These are phyloP conservation scores for Dactylellina drechsleri DNA, from an alignment of 2,329 filamentous ascomycete species.

Conservation along the genomic window DNA sequence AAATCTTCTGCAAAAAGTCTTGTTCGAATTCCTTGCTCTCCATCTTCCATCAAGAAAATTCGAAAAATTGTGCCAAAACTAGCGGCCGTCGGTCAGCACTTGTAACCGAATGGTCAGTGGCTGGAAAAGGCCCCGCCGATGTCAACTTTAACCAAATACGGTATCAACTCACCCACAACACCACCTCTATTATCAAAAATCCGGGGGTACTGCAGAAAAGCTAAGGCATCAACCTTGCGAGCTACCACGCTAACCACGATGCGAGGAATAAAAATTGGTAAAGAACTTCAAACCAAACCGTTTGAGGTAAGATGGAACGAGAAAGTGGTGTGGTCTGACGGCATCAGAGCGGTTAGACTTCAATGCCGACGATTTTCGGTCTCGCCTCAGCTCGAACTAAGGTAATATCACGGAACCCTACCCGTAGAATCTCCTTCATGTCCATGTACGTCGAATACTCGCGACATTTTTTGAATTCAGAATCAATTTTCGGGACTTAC, in stretches of 20 bases:
- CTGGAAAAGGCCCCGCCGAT: conserved; percentile 28
- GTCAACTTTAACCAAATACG: conserved; percentile 35
- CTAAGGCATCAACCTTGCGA: conserved; percentile 44
- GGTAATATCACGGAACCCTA: conserved; percentile 51
- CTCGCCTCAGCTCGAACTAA: conserved; percentile 17
- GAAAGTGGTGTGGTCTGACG: conserved; percentile 27
- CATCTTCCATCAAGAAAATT: conserved; percentile 20
- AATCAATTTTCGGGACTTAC: conserved; percentile 22
- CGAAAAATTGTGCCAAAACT: conserved; percentile 30
- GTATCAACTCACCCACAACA: conserved; percentile 42
- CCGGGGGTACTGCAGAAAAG: conserved; percentile 19
- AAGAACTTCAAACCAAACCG: conserved; percentile 6
- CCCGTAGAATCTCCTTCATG: conserved; percentile 16
- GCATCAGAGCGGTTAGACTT: conserved; percentile 24
- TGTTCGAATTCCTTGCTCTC: conserved; percentile 34
- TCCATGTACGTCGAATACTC: conserved; percentile 23
- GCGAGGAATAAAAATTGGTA: conserved; percentile 5
- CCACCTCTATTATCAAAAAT: conserved; percentile 2
- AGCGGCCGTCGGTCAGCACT: conserved; percentile 36
- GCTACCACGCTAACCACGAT: conserved; percentile 42
- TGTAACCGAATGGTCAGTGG: conserved; percentile 31
- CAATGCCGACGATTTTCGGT: conserved; percentile 1
- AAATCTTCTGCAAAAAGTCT: background rate
- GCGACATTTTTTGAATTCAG: conserved; percentile 14
- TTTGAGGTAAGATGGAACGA: conserved; percentile 22